Evolutionary conservation across 2,329 filamentous ascomycete species (phyloP).

Genomic region (Phyllosticta citriasiana): DNA sequence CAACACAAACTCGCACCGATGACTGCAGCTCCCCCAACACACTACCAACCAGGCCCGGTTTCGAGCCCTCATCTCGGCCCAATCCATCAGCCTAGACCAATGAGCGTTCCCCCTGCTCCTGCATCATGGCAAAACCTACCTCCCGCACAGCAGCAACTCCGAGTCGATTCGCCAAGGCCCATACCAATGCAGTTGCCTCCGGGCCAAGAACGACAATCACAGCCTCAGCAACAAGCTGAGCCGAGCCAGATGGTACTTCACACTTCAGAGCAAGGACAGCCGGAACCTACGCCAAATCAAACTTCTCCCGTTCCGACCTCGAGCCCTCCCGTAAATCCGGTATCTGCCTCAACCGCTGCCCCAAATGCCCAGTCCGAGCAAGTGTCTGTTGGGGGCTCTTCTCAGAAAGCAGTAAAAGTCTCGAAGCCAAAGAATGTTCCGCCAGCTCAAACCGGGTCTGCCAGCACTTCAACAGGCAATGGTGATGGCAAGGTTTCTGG

Average conservation of each 20-base stretch:
- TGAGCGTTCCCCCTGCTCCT: not conserved
- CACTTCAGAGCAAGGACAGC: not conserved
- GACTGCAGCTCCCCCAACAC: not conserved
- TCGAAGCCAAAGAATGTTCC: slow-evolving; percentile 22
- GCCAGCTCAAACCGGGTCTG: slow-evolving; percentile 30
- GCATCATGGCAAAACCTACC: not conserved
- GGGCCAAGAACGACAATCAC: not conserved
- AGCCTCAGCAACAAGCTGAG: not conserved
- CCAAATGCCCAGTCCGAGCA: not conserved
- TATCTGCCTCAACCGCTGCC: not conserved
- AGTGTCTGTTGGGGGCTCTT: not conserved
- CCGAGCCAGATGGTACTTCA: not conserved
- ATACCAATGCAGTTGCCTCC: not conserved
- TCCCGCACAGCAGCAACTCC: not conserved
- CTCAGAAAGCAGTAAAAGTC: slow-evolving; percentile 12
- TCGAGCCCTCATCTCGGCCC: not conserved
- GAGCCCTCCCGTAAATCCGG: not conserved
- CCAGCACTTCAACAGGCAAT: slow-evolving; percentile 16
- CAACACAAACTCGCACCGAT: slow-evolving; percentile 4
- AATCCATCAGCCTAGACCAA: not conserved
- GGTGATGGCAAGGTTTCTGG: slow-evolving; percentile 19
- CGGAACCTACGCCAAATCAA: not conserved
- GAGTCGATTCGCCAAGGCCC: not conserved
- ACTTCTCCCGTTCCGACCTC: not conserved
- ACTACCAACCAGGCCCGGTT: not conserved